Base-by-base conservation (phyloP, 2,329 filamentous ascomycete genomes). In the Cercospora zeina region DNA sequence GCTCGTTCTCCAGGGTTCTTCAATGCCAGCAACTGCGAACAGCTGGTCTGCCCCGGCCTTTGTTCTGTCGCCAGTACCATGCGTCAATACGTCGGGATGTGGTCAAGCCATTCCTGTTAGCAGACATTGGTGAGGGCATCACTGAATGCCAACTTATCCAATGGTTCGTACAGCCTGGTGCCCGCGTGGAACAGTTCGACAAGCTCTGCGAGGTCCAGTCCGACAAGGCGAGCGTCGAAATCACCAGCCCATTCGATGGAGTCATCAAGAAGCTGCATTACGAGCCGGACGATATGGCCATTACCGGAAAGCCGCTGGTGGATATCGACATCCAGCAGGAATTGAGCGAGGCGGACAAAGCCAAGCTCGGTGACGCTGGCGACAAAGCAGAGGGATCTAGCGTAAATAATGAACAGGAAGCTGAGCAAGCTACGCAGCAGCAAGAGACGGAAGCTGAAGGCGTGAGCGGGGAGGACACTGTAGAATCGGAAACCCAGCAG, bases 101-200 rank as follows among this genome's bases (percentile, higher is more conserved):
- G 1, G 82, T 95, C 51, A 93, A 93, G 78, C 90, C 91, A 1
- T 92, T 95, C 63, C 72, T 93, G 42, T 78, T 96, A 63, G 90
- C 91, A 65, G 91, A 96, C 73, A 95, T 96, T 76, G 91, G 91
- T 55, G 91, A 96, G 82, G 95, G 95, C 59, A 99, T 97, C 72
- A 93, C 95, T 74, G 95, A 99, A 79, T 96, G 95, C 74, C 95
- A 99, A 78, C 91, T 99, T 72, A 97, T 97, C 72, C 95, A 99
- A 81, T 99, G 95, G 95, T 99, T 97, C 76, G 93, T 99, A 68
- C 89, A 97, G 78, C 92, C 96, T 54, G 93, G 93, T 62, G 95
- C 95, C 36, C 88, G 90, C 62, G 93, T 99, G 70, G 93, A 99
- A 80, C 93, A 99, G 80, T 99, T 96, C 84, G 95, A 96, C 70